Conservation (phyloP, 441 rosid genomes). For the Isatis lusitanica region DNA sequence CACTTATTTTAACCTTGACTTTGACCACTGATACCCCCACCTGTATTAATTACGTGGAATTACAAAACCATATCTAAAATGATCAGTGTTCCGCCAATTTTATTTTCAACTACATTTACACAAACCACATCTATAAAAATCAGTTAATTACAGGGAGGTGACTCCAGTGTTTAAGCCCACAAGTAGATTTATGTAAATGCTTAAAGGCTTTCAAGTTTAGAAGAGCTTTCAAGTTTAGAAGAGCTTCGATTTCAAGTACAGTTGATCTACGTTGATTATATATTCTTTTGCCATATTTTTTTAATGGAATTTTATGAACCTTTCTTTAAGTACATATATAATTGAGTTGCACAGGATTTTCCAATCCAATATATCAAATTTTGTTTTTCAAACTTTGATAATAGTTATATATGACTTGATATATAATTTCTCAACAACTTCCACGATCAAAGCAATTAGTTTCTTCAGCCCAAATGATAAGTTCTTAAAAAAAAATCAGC, state of each 20-base stretch:
- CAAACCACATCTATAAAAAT: neutral
- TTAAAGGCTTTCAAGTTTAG: neutral
- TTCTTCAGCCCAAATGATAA: too few relatives aligned
- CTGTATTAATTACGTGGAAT: conserved; percentile 2
- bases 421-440: too few relatives aligned
- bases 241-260: neutral
- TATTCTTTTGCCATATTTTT: neutral
- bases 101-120: conserved; percentile 14
- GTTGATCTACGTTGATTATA: neutral
- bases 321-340: neutral
- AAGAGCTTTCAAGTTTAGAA: neutral
- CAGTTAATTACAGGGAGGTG: neutral
- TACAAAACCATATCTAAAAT: neutral
- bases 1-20: conserved; percentile 31
- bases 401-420: too few relatives aligned
- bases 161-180: neutral
- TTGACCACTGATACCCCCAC: conserved; percentile 17
- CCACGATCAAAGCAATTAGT: too few relatives aligned
- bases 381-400: too few relatives aligned
- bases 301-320: too few relatives aligned
- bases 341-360: neutral
- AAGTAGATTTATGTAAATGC: neutral
- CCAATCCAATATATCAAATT: neutral
- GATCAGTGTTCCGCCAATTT: conserved; percentile 13
- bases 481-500: too few relatives aligned